phyloP scores from a whole-genome alignment of 345 rosid genomes.

The Fremontodendron californicum region DNA sequence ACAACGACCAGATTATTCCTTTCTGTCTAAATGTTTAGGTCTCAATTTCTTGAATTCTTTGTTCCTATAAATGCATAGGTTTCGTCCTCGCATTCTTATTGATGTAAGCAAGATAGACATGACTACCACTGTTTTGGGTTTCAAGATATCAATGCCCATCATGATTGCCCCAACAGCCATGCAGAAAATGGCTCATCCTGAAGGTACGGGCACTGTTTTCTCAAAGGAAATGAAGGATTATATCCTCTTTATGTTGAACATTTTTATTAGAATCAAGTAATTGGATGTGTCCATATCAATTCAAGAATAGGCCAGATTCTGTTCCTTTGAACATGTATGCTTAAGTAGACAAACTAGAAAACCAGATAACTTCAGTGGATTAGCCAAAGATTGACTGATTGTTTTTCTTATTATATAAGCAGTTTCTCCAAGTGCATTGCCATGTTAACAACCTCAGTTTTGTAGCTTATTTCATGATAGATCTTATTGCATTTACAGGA shows the following conservation, averaged over 20 bases:
- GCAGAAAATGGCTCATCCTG: slow-evolving; percentile 95
- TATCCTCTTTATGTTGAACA: background rate
- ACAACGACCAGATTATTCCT: background rate
- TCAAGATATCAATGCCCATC: slow-evolving; percentile 85
- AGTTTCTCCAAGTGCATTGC: background rate
- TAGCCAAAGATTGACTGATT: background rate
- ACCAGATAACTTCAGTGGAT: background rate
- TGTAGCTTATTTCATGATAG: background rate
- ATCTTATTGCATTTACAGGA: background rate
- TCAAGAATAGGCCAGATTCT: background rate
- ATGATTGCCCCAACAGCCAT: slow-evolving; percentile 91
- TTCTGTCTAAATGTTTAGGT: background rate
- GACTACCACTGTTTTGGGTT: slow-evolving; percentile 65
- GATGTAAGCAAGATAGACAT: slow-evolving; percentile 82
- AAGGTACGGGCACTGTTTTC: slow-evolving; percentile 34
- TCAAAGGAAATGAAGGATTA: background rate
- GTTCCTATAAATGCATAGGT: slow-evolving; percentile 28
- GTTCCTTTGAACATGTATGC: background rate
- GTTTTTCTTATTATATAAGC: background rate
- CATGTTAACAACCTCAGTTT: background rate
- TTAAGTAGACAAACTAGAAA: background rate
- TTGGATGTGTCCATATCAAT: background rate
- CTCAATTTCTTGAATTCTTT: background rate
- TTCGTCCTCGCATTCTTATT: slow-evolving; percentile 80
- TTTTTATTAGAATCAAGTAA: background rate